A percentile compares a stretch with the other conserved stretches of the same genome.
Evolutionary conservation across 495 filamentous ascomycete species (phyloP).

Genomic region (Aspergillus heteromorphus): DNA sequence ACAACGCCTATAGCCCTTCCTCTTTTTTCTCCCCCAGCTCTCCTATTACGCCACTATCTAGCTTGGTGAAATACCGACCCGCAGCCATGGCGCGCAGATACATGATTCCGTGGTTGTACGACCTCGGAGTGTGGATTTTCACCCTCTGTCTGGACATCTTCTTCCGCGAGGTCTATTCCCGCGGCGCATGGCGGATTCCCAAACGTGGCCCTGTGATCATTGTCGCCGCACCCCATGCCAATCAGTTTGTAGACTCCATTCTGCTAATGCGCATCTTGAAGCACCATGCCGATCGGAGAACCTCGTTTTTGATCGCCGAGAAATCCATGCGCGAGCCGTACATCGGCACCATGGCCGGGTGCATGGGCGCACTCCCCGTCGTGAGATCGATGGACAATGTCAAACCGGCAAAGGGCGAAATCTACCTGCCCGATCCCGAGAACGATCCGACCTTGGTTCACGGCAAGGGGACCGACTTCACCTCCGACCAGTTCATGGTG

Average conservation of each 20-base stretch:
- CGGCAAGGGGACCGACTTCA: conserved; percentile 81
- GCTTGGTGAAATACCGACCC: neutral
- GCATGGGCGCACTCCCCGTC: conserved; percentile 82
- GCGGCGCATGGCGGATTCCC: conserved; percentile 89
- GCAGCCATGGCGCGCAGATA: conserved; percentile 1
- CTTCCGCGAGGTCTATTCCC: conserved; percentile 95
- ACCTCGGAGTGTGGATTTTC: conserved; percentile 74
- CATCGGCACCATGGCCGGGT: conserved; percentile 73
- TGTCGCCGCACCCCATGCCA: conserved; percentile 97
- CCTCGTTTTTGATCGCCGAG: conserved; percentile 87
- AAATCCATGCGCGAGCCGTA: conserved; percentile 86
- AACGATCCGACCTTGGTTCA: conserved; percentile 79
- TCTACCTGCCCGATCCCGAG: conserved; percentile 88
- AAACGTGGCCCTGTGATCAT: conserved; percentile 84
- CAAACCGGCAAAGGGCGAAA: conserved; percentile 68
- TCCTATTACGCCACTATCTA: neutral
- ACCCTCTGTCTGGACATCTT: conserved; percentile 88
- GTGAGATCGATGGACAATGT: conserved; percentile 83
- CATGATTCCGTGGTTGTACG: conserved; percentile 69
- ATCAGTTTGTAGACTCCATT: conserved; percentile 96
- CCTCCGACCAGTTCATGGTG: conserved; percentile 59
- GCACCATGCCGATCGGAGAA: conserved; percentile 78
- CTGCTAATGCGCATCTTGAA: conserved; percentile 87
- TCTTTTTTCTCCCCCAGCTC: neutral
- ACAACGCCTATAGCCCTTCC: neutral